Percentiles rank a stretch among this genome's conserved stretches.
These are phyloP conservation scores for Seminavis robusta DNA, from an alignment of 108 stramenopile genomes.

Conservation along the genomic window DNA sequence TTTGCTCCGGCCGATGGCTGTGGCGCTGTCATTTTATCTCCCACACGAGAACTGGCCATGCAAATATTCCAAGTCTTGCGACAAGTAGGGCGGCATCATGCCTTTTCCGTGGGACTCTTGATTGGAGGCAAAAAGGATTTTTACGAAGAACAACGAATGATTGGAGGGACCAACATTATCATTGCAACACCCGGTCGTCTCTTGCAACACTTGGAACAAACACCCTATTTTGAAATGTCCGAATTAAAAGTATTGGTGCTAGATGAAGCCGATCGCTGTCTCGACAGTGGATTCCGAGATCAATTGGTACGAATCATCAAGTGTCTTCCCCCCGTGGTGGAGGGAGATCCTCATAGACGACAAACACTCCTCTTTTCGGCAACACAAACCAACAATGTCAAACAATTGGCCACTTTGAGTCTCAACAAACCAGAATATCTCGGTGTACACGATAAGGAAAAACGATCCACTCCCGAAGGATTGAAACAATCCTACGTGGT, in stretches of 20 bases:
- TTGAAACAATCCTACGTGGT: constrained; percentile 89
- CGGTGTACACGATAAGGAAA: constrained; percentile 93
- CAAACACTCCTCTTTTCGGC: constrained; percentile 99
- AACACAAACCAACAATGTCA: constrained; percentile 96
- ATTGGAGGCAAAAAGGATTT: constrained; percentile 98
- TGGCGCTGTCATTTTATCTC: constrained; percentile 92
- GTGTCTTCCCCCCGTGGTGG: constrained; percentile 75
- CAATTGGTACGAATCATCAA: constrained; percentile 91
- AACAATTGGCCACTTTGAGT: constrained; percentile 93
- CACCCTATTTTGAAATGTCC: constrained; percentile 88
- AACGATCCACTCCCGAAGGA: constrained; percentile 72
- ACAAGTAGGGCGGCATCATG: constrained; percentile 80
- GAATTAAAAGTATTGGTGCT: constrained; percentile 90
- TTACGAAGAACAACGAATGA: constrained; percentile 78
- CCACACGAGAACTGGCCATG: constrained; percentile 99
- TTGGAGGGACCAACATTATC: constrained; percentile 88
- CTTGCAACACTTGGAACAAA: constrained; percentile 98
- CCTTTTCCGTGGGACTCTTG: constrained; percentile 91
- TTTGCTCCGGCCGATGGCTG: constrained; percentile 88
- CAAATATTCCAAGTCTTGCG: constrained; percentile 97
- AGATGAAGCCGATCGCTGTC: constrained; percentile 97
- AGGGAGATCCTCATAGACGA: constrained; percentile 28
- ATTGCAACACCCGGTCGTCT: constrained; percentile 96
- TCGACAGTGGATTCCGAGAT: constrained; percentile 97
- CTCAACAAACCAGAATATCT: constrained; percentile 91